A percentile compares a stretch with the other conserved stretches of the same genome.
Evolutionary conservation across 345 rosid species (phyloP).

Genomic region (Garcia nutans): DNA sequence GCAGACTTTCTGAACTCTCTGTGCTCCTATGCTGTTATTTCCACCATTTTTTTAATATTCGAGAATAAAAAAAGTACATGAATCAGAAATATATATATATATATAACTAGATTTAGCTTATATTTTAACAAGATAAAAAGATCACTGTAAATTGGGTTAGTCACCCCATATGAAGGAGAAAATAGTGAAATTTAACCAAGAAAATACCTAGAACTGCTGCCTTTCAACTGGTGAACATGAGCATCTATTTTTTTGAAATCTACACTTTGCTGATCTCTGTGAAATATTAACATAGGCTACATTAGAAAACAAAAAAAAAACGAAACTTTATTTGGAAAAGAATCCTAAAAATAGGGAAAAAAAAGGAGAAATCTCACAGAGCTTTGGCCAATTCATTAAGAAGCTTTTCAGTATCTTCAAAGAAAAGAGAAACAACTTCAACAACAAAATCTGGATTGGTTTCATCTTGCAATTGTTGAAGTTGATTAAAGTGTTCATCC

Average conservation of each 20-base stretch:
- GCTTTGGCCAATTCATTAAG: slow-evolving; percentile 46
- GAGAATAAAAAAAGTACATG: not conserved
- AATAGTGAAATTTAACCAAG: not conserved
- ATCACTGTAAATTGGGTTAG: too few species aligned
- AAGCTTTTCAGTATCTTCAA: slow-evolving; percentile 55
- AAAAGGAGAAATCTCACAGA: slow-evolving; percentile 32
- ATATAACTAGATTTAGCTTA: too few species aligned
- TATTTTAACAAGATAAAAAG: too few species aligned
- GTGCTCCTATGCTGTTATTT: slow-evolving; percentile 53
- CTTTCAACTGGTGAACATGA: slow-evolving; percentile 58
- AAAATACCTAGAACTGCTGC: slow-evolving; percentile 59
- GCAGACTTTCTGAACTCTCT: slow-evolving; percentile 55
- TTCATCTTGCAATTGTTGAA: slow-evolving; percentile 61
- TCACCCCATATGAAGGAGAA: not conserved
- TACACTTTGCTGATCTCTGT: slow-evolving; percentile 40
- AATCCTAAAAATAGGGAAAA: not conserved
- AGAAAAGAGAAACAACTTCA: slow-evolving; percentile 62
- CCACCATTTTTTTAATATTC: not conserved
- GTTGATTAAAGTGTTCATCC: slow-evolving; percentile 61
- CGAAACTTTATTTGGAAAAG: not conserved
- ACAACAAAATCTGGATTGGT: slow-evolving; percentile 59
- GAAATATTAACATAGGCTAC: not conserved
- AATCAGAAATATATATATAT: not conserved
- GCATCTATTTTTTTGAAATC: slow-evolving; percentile 49
- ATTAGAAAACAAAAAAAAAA: not conserved